Evolutionary conservation across 306 rosid species (phyloP).

Genomic region (Astragalus glycyphyllos): DNA sequence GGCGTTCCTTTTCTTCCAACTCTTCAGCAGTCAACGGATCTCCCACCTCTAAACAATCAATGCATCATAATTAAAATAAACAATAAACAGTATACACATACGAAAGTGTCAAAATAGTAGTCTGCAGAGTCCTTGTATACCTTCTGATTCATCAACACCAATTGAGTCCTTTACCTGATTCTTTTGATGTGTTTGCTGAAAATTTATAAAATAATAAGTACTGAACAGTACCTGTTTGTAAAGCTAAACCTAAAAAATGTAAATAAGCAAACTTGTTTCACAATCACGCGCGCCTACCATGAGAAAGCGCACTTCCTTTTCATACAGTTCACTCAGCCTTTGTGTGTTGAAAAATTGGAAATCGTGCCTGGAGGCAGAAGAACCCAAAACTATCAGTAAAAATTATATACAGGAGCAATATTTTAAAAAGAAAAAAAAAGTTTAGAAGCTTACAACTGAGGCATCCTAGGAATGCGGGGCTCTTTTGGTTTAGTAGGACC

Average conservation of each 20-base stretch:
- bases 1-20: slow-evolving; percentile 89
- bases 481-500: slow-evolving; percentile 95
- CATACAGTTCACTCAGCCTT: slow-evolving; percentile 90
- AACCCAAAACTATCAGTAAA: slow-evolving; percentile 20
- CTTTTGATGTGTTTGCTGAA: slow-evolving; percentile 97
- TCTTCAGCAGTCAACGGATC: slow-evolving; percentile 98
- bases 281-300: slow-evolving; percentile 66
- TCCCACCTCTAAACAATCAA: slow-evolving; percentile 69
- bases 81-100: slow-evolving; percentile 1
- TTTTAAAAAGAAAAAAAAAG: slow-evolving; percentile 25
- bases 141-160: slow-evolving; percentile 96
- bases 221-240: slow-evolving; percentile 12
- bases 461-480: slow-evolving; percentile 99
- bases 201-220: slow-evolving; percentile 26
- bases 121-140: slow-evolving; percentile 47
- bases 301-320: slow-evolving; percentile 96
- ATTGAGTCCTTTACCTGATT: slow-evolving; percentile 90
- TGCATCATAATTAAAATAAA: slow-evolving; percentile 29
- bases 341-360: slow-evolving; percentile 98
- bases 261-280: slow-evolving; percentile 32
- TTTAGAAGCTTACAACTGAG: slow-evolving; percentile 79
- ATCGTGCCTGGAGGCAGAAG: slow-evolving; percentile 72
- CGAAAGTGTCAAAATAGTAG: neutral
- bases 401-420: neutral
- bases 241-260: slow-evolving; percentile 27